phyloP scores from a whole-genome alignment of 257 asterid genomes.

The Nicotiana undulata region DNA sequence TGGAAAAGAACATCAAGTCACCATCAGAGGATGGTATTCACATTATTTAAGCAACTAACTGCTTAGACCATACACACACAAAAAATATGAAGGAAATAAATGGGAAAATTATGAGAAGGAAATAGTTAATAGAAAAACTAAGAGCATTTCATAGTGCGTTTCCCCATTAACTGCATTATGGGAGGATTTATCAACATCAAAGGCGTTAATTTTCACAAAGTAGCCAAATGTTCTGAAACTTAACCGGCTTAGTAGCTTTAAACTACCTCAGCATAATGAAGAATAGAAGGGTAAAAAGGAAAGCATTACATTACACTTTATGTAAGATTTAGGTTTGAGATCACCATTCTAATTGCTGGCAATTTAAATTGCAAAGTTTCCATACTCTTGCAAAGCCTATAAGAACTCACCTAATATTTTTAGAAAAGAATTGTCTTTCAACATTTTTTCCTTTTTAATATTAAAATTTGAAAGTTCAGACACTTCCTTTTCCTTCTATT shows the following conservation, averaged over 20 bases:
- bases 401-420: background rate
- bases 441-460: background rate
- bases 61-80: background rate
- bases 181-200: background rate
- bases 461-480: background rate
- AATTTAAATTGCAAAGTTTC: background rate
- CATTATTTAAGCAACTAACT: background rate
- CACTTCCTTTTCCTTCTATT: background rate
- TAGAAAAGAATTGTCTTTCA: background rate
- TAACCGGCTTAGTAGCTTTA: background rate
- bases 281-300: background rate
- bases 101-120: background rate
- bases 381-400: background rate
- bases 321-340: background rate
- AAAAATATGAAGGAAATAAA: background rate
- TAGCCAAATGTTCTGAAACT: background rate
- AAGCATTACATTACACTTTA: background rate
- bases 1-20: constrained; percentile 1
- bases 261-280: background rate
- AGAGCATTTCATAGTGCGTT: background rate
- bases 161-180: background rate
- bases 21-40: background rate
- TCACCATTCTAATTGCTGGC: background rate
- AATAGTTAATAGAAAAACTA: background rate
- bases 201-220: background rate